phyloP scores from a whole-genome alignment of 495 filamentous ascomycete species.

The Hamigera avellanea region DNA sequence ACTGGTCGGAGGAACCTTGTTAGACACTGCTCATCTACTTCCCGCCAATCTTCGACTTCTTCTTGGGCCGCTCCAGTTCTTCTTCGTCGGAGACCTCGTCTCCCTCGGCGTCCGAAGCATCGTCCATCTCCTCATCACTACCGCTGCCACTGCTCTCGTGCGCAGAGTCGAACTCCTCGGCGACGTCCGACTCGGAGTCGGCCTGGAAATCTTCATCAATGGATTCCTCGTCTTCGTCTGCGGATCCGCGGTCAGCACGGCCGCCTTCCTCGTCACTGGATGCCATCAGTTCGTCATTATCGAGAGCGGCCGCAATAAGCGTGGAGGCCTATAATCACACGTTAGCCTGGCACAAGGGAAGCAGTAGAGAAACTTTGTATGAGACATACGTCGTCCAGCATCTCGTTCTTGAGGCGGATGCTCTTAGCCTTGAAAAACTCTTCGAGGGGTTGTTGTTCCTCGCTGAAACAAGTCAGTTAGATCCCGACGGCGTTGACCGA shows the following conservation, averaged over 20 bases:
- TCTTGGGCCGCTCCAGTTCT: slow-evolving; percentile 47
- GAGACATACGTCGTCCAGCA: slow-evolving; percentile 51
- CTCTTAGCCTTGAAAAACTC: slow-evolving; percentile 91
- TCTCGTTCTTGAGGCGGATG: slow-evolving; percentile 95
- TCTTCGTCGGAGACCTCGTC: slow-evolving; percentile 21
- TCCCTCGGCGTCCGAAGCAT: slow-evolving; percentile 40
- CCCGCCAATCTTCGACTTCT: slow-evolving; percentile 50
- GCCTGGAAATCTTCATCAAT: slow-evolving; percentile 93
- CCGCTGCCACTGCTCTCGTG: slow-evolving; percentile 74
- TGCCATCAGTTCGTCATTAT: slow-evolving; percentile 60
- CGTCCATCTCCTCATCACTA: slow-evolving; percentile 52
- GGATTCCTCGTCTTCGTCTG: slow-evolving; percentile 91
- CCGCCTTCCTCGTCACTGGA: slow-evolving; percentile 72
- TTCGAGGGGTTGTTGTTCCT: slow-evolving; percentile 91
- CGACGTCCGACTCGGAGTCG: slow-evolving; percentile 85
- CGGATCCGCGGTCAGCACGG: slow-evolving; percentile 70
- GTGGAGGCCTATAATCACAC: slow-evolving; percentile 35
- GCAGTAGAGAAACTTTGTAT: background rate
- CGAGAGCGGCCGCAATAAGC: slow-evolving; percentile 69
- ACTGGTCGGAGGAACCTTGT: no score
- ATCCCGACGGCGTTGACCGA: background rate
- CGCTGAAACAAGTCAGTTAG: slow-evolving; percentile 31
- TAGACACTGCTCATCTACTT: no score
- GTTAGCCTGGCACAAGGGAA: background rate
- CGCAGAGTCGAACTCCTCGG: slow-evolving; percentile 86